Evolutionary conservation across 1,139 yeast species (phyloP), one percentile per base, ranked within the genome.

Genomic region (Diutina siamensis): DNA sequence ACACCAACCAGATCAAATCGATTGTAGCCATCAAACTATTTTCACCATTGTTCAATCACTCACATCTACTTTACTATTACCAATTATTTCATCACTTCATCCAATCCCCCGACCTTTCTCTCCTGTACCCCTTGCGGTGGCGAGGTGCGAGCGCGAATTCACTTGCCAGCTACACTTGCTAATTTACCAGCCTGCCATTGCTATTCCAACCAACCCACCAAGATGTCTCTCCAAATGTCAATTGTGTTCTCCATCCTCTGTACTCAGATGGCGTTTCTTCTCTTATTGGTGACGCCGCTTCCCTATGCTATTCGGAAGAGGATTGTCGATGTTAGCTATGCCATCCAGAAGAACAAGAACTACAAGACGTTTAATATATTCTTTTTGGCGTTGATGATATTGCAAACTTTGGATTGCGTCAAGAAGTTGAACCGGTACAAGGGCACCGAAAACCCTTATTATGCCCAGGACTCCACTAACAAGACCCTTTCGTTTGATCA

Each of bases 351-450:
- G 44, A 68, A 67, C 45, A 64, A 64, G 38, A 75, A 80, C 57
- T 65, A 70, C 51, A 69, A 65, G 49, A 75, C 81, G 1, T 74
- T 79, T 0, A 52, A 71, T 4, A 60, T 62, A 1, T 79, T 81
- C 48, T 57, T 68, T 13, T 63, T 68, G 3, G 53, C 65, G 1
- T 58, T 82, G 3, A 70, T 80, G 48, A 66, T 66, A 9, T 57
- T 80, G 55, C 71, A 80, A 59, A 81, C 82, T 53, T 47, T 71
- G 25, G 92, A 83, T 56, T 76, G 88, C 15, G 59, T 75, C 60
- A 68, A 71, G 52, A 58, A 79, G 53, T 64, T 75, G 46, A 61
- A 65, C 46, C 61, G 55, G 53, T 67, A 56, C 45, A 48, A 53
- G 10, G 52, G 51, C 45, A 46, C 57, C 17, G 58, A 53, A 31